A percentile compares a stretch with the other conserved stretches of the same genome.
phyloP scores from a whole-genome alignment of 2,329 filamentous ascomycete genomes.

The Kalaharituber pfeilii region DNA sequence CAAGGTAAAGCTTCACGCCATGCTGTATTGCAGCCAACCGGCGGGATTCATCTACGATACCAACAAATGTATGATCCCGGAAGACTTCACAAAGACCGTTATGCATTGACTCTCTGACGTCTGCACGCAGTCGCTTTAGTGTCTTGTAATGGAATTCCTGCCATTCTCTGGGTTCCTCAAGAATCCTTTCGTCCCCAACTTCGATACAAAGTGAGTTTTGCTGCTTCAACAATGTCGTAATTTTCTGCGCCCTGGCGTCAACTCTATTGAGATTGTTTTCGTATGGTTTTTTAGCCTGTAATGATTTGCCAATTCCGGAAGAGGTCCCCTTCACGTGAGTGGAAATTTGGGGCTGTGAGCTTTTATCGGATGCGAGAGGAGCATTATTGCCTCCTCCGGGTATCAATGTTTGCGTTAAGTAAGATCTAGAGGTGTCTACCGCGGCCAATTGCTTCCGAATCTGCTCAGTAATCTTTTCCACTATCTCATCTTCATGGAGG shows the following conservation, averaged over 20 bases:
- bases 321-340: constrained; percentile 20
- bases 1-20: constrained; percentile 75
- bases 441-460: constrained; percentile 62
- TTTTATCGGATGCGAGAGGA: constrained; percentile 2
- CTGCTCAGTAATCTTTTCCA: constrained; percentile 64
- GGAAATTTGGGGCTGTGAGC: constrained; percentile 1
- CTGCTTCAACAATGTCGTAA: constrained; percentile 82
- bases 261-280: constrained; percentile 84
- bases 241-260: constrained; percentile 76
- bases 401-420: constrained; percentile 81
- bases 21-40: constrained; percentile 85
- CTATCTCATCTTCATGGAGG: constrained; percentile 91
- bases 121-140: constrained; percentile 63
- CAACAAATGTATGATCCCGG: constrained; percentile 77
- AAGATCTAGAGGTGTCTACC: constrained; percentile 85
- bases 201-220: constrained; percentile 20
- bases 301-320: constrained; percentile 26
- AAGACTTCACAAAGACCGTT: constrained; percentile 74
- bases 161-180: constrained; percentile 32
- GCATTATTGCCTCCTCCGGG: constrained; percentile 39
- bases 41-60: constrained; percentile 70
- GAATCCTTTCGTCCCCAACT: constrained; percentile 25
- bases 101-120: constrained; percentile 68
- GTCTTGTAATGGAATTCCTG: constrained; percentile 41
- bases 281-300: constrained; percentile 39